Evolutionary conservation across 164 flowering plant genomes (phyloP).

Genomic region (Kalanchoe fedtschenkoi): DNA sequence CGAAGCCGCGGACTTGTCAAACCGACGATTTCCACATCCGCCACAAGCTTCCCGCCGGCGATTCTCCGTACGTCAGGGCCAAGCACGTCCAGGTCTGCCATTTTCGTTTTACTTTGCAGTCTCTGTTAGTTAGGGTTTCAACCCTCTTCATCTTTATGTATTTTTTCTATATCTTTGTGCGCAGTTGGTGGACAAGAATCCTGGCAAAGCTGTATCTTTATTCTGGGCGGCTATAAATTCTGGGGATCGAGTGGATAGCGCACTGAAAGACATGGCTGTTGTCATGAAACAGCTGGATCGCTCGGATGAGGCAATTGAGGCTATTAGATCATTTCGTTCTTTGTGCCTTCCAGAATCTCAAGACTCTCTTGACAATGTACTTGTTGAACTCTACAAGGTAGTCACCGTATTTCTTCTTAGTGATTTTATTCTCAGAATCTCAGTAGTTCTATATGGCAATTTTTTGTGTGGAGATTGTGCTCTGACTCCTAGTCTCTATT

Average conservation of each 20-base stretch:
- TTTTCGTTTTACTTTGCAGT: not conserved
- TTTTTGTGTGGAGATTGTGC: no score
- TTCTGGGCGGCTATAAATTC: slow-evolving; percentile 83
- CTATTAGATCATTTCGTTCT: slow-evolving; percentile 77
- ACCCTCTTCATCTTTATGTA: not conserved
- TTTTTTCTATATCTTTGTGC: not conserved
- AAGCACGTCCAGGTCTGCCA: slow-evolving; percentile 72
- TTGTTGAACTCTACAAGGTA: slow-evolving; percentile 88
- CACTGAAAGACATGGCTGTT: slow-evolving; percentile 85
- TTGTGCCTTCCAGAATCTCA: slow-evolving; percentile 66
- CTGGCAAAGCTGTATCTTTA: slow-evolving; percentile 52
- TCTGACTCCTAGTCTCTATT: not conserved
- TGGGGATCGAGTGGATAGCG: slow-evolving; percentile 84
- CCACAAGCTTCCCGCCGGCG: slow-evolving; percentile 67
- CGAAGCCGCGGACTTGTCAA: slow-evolving; percentile 15
- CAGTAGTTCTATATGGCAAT: not conserved
- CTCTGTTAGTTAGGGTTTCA: not conserved
- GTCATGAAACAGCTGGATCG: slow-evolving; percentile 86
- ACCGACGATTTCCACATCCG: slow-evolving; percentile 40
- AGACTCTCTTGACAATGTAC: slow-evolving; percentile 77
- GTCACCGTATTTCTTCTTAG: not conserved
- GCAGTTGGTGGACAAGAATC: slow-evolving; percentile 74
- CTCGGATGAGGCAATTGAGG: slow-evolving; percentile 85
- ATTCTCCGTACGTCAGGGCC: slow-evolving; percentile 78
- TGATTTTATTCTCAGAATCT: not conserved